A percentile compares a stretch with the other conserved stretches of the same genome.
Evolutionary conservation across 2,329 filamentous ascomycete species (phyloP).

Genomic region (Trichoderma sp.): DNA sequence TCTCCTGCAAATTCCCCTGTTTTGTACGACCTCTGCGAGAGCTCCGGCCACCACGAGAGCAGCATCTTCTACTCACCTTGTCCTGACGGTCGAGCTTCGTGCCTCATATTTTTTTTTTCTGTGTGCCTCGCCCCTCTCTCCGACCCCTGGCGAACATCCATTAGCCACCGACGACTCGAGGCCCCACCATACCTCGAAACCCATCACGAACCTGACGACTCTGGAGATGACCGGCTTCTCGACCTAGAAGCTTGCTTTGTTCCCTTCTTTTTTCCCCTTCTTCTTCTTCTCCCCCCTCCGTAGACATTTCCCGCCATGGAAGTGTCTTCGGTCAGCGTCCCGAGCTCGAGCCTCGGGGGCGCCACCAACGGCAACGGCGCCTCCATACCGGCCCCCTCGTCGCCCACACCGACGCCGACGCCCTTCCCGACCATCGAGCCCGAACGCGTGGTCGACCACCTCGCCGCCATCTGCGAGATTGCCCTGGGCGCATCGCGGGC

Average conservation of each 20-base stretch:
- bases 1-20: constrained; percentile 6
- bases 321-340: constrained; percentile 52
- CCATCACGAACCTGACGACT: constrained; percentile 24
- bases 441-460: constrained; percentile 70
- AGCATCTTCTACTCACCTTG: constrained; percentile 12
- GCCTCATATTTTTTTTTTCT: neutral
- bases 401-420: constrained; percentile 47
- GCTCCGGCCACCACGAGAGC: constrained; percentile 6
- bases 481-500: constrained; percentile 74
- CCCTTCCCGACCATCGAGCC: constrained; percentile 66
- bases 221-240: constrained; percentile 39
- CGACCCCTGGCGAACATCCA: constrained; percentile 20
- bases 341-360: constrained; percentile 53
- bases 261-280: constrained; percentile 25
- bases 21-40: neutral
- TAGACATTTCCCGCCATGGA: constrained; percentile 51
- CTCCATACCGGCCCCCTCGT: constrained; percentile 42
- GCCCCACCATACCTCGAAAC: constrained; percentile 22
- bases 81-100: neutral
- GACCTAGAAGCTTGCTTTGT: constrained; percentile 32
- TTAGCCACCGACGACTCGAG: neutral
- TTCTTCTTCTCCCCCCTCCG: neutral
- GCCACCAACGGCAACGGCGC: constrained; percentile 47
- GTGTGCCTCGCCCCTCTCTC: neutral
- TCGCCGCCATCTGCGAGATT: constrained; percentile 70